phyloP scores from a whole-genome alignment of 768 basidiomycete genomes.

The Lactarius psammicola region DNA sequence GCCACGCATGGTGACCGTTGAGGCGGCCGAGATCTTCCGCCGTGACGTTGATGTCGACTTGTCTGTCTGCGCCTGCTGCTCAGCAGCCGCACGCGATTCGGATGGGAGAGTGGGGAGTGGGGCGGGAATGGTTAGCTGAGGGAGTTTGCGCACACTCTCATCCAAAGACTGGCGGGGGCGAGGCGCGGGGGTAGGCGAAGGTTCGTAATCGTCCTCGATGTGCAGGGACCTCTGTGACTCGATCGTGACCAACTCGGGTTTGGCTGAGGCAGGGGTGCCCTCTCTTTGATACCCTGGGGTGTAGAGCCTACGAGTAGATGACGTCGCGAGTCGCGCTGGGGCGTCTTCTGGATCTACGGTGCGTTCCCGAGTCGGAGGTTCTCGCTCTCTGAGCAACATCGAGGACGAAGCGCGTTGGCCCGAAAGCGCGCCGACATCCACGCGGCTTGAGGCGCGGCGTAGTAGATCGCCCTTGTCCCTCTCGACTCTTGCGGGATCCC shows the following conservation, averaged over 20 bases:
- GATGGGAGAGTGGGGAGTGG: conserved; percentile 61
- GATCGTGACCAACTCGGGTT: conserved; percentile 24
- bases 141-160: conserved; percentile 42
- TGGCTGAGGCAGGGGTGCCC: conserved; percentile 34
- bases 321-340: background rate
- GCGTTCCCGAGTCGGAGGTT: conserved; percentile 9
- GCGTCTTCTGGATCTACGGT: conserved; percentile 4
- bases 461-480: conserved; percentile 31
- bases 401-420: conserved; percentile 30
- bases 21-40: conserved; percentile 46
- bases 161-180: conserved; percentile 36
- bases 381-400: conserved; percentile 36
- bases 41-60: conserved; percentile 34
- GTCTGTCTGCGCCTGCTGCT: conserved; percentile 30
- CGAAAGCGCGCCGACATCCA: conserved; percentile 25
- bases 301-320: conserved; percentile 52
- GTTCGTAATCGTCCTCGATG: conserved; percentile 39
- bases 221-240: conserved; percentile 36
- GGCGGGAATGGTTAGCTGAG: conserved; percentile 53
- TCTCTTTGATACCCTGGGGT: conserved; percentile 57
- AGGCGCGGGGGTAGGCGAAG: conserved; percentile 47
- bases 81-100: conserved; percentile 41
- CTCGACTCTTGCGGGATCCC: conserved; percentile 39
- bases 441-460: conserved; percentile 33
- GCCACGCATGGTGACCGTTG: conserved; percentile 47